Evolutionary conservation across 495 filamentous ascomycete genomes (phyloP).

Genomic region (Xylaria palmicola): DNA sequence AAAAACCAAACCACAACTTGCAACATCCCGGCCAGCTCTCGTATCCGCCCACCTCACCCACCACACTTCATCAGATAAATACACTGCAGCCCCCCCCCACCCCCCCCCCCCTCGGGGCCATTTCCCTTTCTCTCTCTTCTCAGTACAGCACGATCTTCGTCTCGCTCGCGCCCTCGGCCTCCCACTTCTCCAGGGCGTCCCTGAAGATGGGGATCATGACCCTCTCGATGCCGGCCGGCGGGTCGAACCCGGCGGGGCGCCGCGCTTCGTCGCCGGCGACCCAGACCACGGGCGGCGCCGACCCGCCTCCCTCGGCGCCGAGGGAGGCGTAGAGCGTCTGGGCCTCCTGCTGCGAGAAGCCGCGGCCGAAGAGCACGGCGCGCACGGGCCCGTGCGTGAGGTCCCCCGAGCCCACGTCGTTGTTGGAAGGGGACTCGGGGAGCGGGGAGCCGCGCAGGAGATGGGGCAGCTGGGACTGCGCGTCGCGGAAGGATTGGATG

Average conservation of each 20-base stretch:
- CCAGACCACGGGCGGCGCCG: slow-evolving; percentile 1
- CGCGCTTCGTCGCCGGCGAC: background rate
- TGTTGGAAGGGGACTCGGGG: background rate
- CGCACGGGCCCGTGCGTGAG: slow-evolving; percentile 23
- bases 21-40: no score
- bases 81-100: background rate
- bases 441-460: background rate
- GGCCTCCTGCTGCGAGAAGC: slow-evolving; percentile 7
- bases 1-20: no score
- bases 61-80: no score
- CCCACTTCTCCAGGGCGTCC: slow-evolving; percentile 3
- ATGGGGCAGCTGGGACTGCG: slow-evolving; percentile 2
- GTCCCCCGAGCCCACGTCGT: slow-evolving; percentile 25
- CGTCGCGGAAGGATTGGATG: slow-evolving; percentile 7
- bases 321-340: background rate
- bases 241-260: background rate
- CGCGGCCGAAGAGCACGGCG: slow-evolving; percentile 30
- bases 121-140: background rate
- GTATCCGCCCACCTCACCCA: no score
- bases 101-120: background rate
- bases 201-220: background rate
- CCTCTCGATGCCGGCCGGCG: background rate
- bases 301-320: background rate
- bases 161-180: background rate
- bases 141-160: slow-evolving; percentile 6